These are phyloP conservation scores for Sophora flavescens DNA, from an alignment of 306 rosid species.

Conservation along the genomic window DNA sequence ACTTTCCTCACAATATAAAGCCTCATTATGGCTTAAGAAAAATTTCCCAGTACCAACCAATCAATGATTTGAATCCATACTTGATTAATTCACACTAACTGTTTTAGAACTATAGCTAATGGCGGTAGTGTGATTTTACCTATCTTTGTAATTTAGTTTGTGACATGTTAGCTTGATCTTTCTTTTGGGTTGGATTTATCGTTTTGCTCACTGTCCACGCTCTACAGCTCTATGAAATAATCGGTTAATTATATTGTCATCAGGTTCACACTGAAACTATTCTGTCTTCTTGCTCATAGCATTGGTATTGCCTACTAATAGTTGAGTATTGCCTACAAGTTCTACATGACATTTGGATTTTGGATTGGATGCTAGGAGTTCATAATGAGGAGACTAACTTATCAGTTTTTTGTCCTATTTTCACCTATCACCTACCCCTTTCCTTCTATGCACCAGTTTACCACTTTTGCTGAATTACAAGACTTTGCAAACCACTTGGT, in stretches of 20 bases:
- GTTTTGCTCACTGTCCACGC: slow-evolving; percentile 11
- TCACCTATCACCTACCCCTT: too few species aligned
- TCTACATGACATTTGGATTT: too few species aligned
- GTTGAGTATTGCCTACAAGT: too few species aligned
- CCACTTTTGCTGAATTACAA: background rate
- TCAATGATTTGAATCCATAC: slow-evolving; percentile 11
- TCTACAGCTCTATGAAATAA: slow-evolving; percentile 32
- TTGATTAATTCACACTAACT: background rate
- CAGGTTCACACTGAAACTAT: too few species aligned
- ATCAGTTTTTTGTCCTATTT: slow-evolving; percentile 22
- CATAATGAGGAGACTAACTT: too few species aligned
- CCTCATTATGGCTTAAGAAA: slow-evolving; percentile 22
- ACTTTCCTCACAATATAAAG: slow-evolving; percentile 17
- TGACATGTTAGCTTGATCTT: background rate
- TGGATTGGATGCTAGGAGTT: too few species aligned
- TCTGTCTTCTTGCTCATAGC: too few species aligned
- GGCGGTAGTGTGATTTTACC: background rate
- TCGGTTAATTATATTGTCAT: background rate
- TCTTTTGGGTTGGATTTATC: slow-evolving; percentile 17
- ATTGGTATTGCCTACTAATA: too few species aligned
- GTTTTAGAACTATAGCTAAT: background rate
- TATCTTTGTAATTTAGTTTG: slow-evolving; percentile 25
- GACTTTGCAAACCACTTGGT: slow-evolving; percentile 30
- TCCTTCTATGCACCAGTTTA: background rate
- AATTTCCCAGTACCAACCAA: slow-evolving; percentile 22